phyloP scores from a whole-genome alignment of 768 basidiomycete genomes.

The Asterophora lycoperdoides region DNA sequence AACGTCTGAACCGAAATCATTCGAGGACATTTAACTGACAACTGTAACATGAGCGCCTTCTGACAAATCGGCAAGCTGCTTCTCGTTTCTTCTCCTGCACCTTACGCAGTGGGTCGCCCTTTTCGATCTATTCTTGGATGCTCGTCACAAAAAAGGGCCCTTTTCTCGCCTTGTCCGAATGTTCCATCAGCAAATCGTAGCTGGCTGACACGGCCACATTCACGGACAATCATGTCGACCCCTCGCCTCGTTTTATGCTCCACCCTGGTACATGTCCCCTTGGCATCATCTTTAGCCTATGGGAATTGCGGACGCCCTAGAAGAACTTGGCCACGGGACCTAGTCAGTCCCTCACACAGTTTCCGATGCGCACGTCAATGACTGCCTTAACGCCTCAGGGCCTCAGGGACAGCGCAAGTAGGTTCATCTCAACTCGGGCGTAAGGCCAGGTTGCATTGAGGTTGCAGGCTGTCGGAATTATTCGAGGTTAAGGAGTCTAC shows the following conservation, averaged over 20 bases:
- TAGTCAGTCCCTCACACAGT: background rate
- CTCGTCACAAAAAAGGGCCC: slow-evolving; percentile 21
- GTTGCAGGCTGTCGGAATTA: too few relatives aligned
- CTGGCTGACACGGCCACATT: background rate
- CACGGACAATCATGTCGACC: background rate
- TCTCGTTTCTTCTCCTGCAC: too few relatives aligned
- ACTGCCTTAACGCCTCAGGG: background rate
- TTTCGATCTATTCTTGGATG: slow-evolving; percentile 4
- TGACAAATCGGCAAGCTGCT: too few relatives aligned
- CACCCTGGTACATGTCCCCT: background rate
- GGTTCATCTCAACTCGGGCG: too few relatives aligned
- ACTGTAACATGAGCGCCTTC: too few relatives aligned
- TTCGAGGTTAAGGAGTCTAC: too few relatives aligned
- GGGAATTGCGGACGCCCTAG: background rate
- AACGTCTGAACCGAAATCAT: too few relatives aligned
- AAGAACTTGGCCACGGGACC: background rate
- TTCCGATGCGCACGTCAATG: background rate
- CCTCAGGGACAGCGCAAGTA: too few relatives aligned
- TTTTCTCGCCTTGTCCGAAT: background rate
- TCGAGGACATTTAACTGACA: too few relatives aligned
- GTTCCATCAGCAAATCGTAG: slow-evolving; percentile 1
- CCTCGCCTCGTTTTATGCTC: background rate
- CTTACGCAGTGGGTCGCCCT: too few relatives aligned
- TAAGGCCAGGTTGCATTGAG: too few relatives aligned
- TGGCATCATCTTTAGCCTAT: background rate